Percentiles rank a stretch among this genome's conserved stretches.
Conservation (phyloP, 2,329 filamentous ascomycete genomes). For the Hymenoscyphus repandus region DNA sequence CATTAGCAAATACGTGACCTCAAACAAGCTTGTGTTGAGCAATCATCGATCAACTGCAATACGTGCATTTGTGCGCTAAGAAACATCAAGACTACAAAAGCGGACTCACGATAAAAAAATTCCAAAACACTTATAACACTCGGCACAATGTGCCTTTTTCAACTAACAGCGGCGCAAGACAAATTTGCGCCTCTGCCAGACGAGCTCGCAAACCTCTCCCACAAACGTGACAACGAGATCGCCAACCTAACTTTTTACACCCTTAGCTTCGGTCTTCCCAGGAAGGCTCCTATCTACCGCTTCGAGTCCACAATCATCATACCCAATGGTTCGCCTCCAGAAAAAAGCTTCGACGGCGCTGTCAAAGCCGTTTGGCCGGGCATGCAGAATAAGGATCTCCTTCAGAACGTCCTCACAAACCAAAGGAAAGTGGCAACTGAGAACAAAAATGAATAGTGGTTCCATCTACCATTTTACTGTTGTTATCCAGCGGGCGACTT, state of each 20-base stretch:
- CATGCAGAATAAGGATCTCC: constrained; percentile 19
- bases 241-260: constrained; percentile 7
- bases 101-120: too few species aligned
- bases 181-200: too few species aligned
- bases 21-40: too few species aligned
- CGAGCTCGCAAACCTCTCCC: background rate
- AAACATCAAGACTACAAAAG: too few species aligned
- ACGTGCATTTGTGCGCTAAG: too few species aligned
- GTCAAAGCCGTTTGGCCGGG: constrained; percentile 48
- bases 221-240: background rate
- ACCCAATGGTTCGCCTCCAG: constrained; percentile 7
- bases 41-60: too few species aligned
- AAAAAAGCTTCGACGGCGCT: constrained; percentile 37
- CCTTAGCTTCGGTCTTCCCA: background rate
- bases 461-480: constrained; percentile 16
- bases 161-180: too few species aligned
- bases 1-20: too few species aligned
- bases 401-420: constrained; percentile 20
- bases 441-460: constrained; percentile 11
- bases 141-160: too few species aligned
- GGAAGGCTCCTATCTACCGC: constrained; percentile 1
- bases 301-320: constrained; percentile 20
- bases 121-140: too few species aligned
- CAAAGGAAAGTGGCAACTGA: constrained; percentile 5
- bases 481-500: constrained; percentile 14